Base-by-base conservation (phyloP, 78 protist genomes). In the Salpingoeca rosetta region DNA sequence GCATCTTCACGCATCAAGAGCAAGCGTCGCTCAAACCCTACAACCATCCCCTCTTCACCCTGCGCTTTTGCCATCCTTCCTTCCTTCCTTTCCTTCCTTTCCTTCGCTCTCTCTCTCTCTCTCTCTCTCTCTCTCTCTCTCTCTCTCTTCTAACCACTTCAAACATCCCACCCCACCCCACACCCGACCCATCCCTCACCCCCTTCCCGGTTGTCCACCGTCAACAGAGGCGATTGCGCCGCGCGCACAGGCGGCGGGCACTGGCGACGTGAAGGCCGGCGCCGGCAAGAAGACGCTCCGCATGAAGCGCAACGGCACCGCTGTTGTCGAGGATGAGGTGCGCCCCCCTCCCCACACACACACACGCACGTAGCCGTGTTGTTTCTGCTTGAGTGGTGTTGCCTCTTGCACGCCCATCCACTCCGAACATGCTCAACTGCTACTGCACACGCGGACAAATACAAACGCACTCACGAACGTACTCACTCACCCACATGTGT, bases 331-430 rank as follows among this genome's bases (percentile, higher is more conserved):
- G 39, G 28, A 39, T 26, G 42, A 39, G 82, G 40, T 78, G 10
- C 7, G 1, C n/a, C n/a, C n/a, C n/a, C n/a, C n/a, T n/a, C n/a
- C n/a, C n/a, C n/a, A n/a, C n/a, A n/a, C n/a, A n/a, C n/a, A n/a
- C n/a, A n/a, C n/a, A n/a, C n/a, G n/a, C n/a, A n/a, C n/a, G n/a
- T n/a, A n/a, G n/a, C n/a, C n/a, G n/a, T n/a, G n/a, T n/a, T n/a
- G 57, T 44, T 41, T 12, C 51, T 78, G 44, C 82, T 78, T 35
- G 82, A 78, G 51, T n/a, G n/a, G n/a, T n/a, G n/a, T n/a, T n/a
- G n/a, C n/a, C n/a, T n/a, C n/a, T n/a, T n/a, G n/a, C n/a, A n/a
- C n/a, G n/a, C n/a, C n/a, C n/a, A n/a, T n/a, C n/a, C n/a, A n/a
- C n/a, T n/a, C n/a, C n/a, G n/a, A n/a, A n/a, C n/a, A n/a, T n/a